A percentile compares a stretch with the other conserved stretches of the same genome.
phyloP scores from a whole-genome alignment of 1,139 yeast genomes.

The Sugiyamaella castrensis region DNA sequence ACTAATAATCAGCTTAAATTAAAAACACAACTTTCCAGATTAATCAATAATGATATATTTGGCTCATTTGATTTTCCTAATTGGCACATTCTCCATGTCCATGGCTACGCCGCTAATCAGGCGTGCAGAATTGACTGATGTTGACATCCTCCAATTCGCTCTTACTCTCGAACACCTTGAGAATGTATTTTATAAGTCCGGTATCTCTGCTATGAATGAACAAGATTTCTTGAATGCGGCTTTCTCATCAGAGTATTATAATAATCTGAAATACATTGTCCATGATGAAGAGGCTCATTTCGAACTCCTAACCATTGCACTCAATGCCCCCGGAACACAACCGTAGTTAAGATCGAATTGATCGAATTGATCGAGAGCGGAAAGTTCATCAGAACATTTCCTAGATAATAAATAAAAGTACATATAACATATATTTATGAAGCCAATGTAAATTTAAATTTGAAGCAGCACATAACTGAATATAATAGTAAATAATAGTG shows the following conservation, averaged over 20 bases:
- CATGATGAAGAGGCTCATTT: constrained; percentile 16
- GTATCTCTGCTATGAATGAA: constrained; percentile 18
- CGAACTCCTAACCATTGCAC: constrained; percentile 7
- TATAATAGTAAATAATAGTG: too few relatives aligned
- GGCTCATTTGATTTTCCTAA: too few relatives aligned
- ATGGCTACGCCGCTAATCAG: constrained; percentile 11
- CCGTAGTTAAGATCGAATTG: too few relatives aligned
- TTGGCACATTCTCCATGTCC: not conserved
- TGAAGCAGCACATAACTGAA: too few relatives aligned
- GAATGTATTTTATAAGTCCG: constrained; percentile 20
- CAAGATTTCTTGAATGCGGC: constrained; percentile 20
- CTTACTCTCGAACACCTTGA: constrained; percentile 25
- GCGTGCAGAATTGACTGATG: constrained; percentile 17
- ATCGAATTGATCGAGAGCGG: too few relatives aligned
- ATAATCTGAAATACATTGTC: constrained; percentile 20
- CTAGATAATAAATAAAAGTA: too few relatives aligned
- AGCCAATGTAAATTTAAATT: too few relatives aligned
- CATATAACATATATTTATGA: too few relatives aligned
- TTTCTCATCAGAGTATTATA: constrained; percentile 17
- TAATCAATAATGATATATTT: too few relatives aligned
- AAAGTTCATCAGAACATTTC: too few relatives aligned
- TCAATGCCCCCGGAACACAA: constrained; percentile 15
- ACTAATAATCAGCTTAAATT: too few relatives aligned
- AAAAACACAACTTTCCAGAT: too few relatives aligned
- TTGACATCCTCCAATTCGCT: constrained; percentile 23